Base-by-base conservation (phyloP, 768 basidiomycete genomes). In the Amanita pseudoporphyria region DNA sequence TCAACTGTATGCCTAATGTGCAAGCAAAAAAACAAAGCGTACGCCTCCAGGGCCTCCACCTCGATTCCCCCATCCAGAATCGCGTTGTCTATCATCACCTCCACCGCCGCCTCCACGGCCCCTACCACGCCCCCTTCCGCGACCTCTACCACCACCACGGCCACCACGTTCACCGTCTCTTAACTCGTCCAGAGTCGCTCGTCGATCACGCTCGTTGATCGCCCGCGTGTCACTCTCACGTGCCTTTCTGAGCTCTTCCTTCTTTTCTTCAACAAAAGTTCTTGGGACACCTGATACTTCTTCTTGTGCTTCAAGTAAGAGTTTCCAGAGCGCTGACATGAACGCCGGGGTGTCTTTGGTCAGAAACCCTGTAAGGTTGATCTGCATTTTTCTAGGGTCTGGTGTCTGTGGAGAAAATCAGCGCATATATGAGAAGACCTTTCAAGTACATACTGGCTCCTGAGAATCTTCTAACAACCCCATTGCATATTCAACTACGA, bases 401-500 rank as follows among this genome's bases (percentile, higher is more conserved):
- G 91, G 89, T 4, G 77, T 81, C 91, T 94, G n/a, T n/a, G n/a
- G n/a, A n/a, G n/a, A 36, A 35, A 13, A 26, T 53, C 19, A 57
- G 49, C 9, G 14, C 24, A 13, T 39, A 10, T 21, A 48, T 19
- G 10, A 36, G 33, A 19, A 13, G 1, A 16, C 28, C 42, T 40
- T 24, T 28, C 7, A 7, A 3, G 26, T 1, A 64, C 84, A 56
- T 54, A 95, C 93, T n/a, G 87, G 84, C 55, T 86, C 78, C 13
- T 78, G 74, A 42, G 81, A 72, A 58, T 96, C 90, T 61, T 99
- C 96, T 5, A 99, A 69, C 16, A 98, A 73, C 14, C 91, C 91
- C 81, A 92, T 90, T 14, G 92, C 91, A 61, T 96, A 98, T 61
- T 97, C 95, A 24, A 97, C 82, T 37, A 98, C 84, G 37, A 99